Evolutionary conservation across 345 rosid genomes (phyloP).

Genomic region (Moricandia moricandioides): DNA sequence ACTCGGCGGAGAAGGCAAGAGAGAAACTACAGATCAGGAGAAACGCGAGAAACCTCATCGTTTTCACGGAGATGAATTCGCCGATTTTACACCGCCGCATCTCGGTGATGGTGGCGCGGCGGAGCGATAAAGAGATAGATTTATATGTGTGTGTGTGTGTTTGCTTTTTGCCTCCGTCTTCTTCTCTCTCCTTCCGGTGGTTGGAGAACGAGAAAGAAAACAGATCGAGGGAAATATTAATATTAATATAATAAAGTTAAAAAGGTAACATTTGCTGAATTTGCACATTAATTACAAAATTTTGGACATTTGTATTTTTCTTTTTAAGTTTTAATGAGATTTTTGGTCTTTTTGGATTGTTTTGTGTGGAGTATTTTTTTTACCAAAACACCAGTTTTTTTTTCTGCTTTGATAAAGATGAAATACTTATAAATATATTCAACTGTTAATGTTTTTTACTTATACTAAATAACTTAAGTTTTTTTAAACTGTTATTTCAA

Average conservation of each 20-base stretch:
- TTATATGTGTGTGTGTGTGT: constrained; percentile 12
- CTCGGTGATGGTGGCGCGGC: constrained; percentile 20
- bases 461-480: background rate
- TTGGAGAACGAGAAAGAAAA: constrained; percentile 39
- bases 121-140: constrained; percentile 23
- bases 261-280: constrained; percentile 2
- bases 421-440: background rate
- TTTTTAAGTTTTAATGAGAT: background rate
- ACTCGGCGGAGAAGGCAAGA: constrained; percentile 39
- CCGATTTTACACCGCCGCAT: constrained; percentile 24
- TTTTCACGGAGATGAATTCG: constrained; percentile 11
- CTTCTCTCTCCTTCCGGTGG: constrained; percentile 35
- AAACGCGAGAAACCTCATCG: constrained; percentile 37
- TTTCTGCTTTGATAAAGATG: background rate
- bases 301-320: background rate
- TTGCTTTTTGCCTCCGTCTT: constrained; percentile 1
- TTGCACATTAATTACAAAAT: constrained; percentile 1
- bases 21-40: constrained; percentile 43
- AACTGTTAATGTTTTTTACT: background rate
- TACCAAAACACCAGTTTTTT: background rate
- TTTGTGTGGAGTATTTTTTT: background rate
- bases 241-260: background rate
- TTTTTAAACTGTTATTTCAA: background rate
- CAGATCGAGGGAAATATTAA: constrained; percentile 12
- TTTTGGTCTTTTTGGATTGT: constrained; percentile 16